phyloP scores from a whole-genome alignment of 2,329 filamentous ascomycete species.

The Chaetomium sp. region DNA sequence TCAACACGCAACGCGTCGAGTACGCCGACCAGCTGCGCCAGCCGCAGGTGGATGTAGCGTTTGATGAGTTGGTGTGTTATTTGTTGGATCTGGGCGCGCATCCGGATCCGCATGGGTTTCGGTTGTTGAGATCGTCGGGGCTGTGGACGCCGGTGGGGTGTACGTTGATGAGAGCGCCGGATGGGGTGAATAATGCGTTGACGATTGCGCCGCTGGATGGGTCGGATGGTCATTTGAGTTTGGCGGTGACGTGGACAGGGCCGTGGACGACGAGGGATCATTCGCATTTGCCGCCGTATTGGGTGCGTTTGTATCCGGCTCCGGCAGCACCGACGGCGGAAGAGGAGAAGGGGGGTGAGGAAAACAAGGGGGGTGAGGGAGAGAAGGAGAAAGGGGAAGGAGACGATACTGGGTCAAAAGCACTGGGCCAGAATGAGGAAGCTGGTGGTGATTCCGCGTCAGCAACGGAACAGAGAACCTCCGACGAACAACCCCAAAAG shows the following conservation, averaged over 20 bases:
- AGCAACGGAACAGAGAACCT: not conserved
- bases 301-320: constrained; percentile 43
- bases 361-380: not conserved
- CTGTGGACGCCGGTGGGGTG: constrained; percentile 57
- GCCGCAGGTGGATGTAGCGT: constrained; percentile 46
- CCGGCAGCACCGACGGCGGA: not conserved
- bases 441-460: not conserved
- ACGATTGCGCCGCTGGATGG: constrained; percentile 51
- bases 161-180: constrained; percentile 47
- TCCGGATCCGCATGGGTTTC: constrained; percentile 53
- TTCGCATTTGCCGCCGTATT: constrained; percentile 52
- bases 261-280: constrained; percentile 48
- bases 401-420: too few relatives aligned
- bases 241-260: constrained; percentile 50
- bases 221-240: constrained; percentile 53
- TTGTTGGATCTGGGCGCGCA: constrained; percentile 57
- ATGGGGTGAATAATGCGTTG: constrained; percentile 43
- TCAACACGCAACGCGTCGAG: constrained; percentile 56
- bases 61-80: constrained; percentile 56
- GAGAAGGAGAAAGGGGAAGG: not conserved
- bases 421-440: too few relatives aligned
- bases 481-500: not conserved
- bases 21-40: constrained; percentile 52
- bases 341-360: not conserved
- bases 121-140: constrained; percentile 48